These are phyloP conservation scores for Pestalotiopsis fici DNA, from an alignment of 2,329 filamentous ascomycete species.

Conservation along the genomic window DNA sequence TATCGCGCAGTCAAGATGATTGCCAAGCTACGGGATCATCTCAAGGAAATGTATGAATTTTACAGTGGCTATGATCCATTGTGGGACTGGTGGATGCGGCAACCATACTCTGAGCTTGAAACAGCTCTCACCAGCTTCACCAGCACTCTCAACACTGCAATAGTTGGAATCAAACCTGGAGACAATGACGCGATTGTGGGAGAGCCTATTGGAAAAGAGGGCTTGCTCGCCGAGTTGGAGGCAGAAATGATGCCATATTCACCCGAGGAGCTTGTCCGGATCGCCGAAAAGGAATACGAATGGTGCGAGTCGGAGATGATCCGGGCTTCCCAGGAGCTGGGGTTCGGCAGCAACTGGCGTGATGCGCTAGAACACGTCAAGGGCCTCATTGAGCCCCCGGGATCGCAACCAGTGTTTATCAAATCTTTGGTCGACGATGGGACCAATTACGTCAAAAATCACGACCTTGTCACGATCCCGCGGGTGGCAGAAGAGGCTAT, in stretches of 20 bases:
- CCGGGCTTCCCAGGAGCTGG: conserved; percentile 47
- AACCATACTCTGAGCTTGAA: conserved; percentile 43
- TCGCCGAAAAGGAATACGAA: conserved; percentile 50
- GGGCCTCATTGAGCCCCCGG: conserved; percentile 52
- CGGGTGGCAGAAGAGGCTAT: conserved; percentile 52
- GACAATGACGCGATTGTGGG: conserved; percentile 54
- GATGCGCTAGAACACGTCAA: conserved; percentile 58
- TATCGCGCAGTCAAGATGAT: conserved; percentile 47
- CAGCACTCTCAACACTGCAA: conserved; percentile 32
- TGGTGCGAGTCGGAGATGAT: conserved; percentile 60
- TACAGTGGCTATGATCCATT: conserved; percentile 56
- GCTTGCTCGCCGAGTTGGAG: conserved; percentile 51
- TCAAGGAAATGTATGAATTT: conserved; percentile 50
- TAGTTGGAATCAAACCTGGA: conserved; percentile 44
- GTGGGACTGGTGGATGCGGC: conserved; percentile 57
- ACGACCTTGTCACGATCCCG: conserved; percentile 58
- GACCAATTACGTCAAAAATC: conserved; percentile 50
- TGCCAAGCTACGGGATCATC: conserved; percentile 36
- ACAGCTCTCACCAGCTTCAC: conserved; percentile 37
- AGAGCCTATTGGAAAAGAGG: conserved; percentile 55
- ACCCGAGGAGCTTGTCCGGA: conserved; percentile 54
- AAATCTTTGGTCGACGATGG: conserved; percentile 52
- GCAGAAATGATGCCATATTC: conserved; percentile 60
- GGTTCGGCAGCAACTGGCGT: conserved; percentile 50
- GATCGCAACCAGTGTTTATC: conserved; percentile 53